Percentiles rank a stretch among this genome's conserved stretches.
These are phyloP conservation scores for Picea glauca DNA, from an alignment of 75 land plant genomes.

Conservation along the genomic window DNA sequence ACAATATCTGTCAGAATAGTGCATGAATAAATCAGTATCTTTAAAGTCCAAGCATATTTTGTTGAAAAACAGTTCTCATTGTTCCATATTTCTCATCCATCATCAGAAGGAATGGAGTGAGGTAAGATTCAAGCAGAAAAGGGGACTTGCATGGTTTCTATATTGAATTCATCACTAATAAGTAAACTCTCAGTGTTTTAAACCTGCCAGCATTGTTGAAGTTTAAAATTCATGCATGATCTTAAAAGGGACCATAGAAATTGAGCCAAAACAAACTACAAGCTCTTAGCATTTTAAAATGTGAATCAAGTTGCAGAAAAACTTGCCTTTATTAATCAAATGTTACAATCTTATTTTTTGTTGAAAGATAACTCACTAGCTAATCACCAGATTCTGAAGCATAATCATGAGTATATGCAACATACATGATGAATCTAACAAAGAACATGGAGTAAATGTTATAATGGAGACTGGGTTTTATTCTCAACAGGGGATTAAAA, in stretches of 20 bases:
- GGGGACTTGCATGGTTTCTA: neutral
- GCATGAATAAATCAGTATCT: neutral
- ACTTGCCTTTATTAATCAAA: neutral
- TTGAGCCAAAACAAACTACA: neutral
- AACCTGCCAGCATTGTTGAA: neutral
- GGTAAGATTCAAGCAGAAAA: neutral
- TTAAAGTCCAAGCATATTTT: neutral
- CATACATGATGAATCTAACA: neutral
- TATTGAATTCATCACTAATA: neutral
- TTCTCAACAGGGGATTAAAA: neutral
- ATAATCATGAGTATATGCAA: neutral
- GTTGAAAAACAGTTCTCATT: neutral
- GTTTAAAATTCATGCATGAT: neutral
- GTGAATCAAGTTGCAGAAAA: neutral
- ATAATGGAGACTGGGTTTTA: neutral
- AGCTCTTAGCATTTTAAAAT: neutral
- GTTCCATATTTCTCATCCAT: neutral
- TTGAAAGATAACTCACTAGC: neutral
- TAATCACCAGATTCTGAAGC: neutral
- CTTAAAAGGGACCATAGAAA: neutral
- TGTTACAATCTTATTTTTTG: neutral
- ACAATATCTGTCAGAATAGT: constrained; percentile 43
- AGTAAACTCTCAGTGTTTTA: neutral
- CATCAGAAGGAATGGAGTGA: neutral
- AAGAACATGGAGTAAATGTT: neutral